These are phyloP conservation scores for Amylostereum chailletii DNA, from an alignment of 1,284 basidiomycete genomes.

Conservation along the genomic window DNA sequence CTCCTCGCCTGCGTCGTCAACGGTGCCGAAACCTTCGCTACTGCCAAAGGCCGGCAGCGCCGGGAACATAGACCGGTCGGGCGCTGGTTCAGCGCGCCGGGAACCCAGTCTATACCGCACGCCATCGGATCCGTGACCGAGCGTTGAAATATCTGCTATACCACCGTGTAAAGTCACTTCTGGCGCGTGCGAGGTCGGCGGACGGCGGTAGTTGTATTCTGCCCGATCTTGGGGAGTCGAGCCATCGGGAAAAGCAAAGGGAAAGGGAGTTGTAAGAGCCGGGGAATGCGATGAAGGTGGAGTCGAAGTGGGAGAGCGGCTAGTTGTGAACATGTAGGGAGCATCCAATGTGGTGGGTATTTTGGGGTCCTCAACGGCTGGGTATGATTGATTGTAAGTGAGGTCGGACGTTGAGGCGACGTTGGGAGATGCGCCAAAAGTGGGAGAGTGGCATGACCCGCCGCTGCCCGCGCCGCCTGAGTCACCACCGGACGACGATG, in stretches of 20 bases:
- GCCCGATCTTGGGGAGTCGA: conserved; percentile 42
- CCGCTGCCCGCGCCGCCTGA: conserved; percentile 31
- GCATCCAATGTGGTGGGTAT: conserved; percentile 41
- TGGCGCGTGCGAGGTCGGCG: conserved; percentile 32
- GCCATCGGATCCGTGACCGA: conserved; percentile 38
- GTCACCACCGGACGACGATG: conserved; percentile 35
- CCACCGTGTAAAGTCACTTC: conserved; percentile 64
- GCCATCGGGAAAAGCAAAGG: conserved; percentile 50
- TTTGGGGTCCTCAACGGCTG: conserved; percentile 52
- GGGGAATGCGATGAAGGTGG: conserved; percentile 57
- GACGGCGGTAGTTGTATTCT: conserved; percentile 60
- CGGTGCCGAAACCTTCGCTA: conserved; percentile 34
- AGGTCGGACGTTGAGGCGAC: conserved; percentile 46
- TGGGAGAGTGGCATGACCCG: conserved; percentile 44
- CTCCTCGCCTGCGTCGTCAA: conserved; percentile 47
- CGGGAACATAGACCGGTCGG: conserved; percentile 43
- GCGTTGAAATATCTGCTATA: conserved; percentile 60
- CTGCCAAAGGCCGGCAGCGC: conserved; percentile 40
- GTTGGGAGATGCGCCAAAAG: conserved; percentile 47
- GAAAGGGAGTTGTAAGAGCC: conserved; percentile 54
- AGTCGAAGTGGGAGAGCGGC: conserved; percentile 64
- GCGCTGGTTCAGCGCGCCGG: conserved; percentile 37
- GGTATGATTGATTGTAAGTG: conserved; percentile 41
- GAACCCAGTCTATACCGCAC: conserved; percentile 49
- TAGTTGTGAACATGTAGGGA: conserved; percentile 56